Percentiles rank a stretch among this genome's conserved stretches.
These are phyloP conservation scores for Stropharia rugosoannulata DNA, from an alignment of 768 basidiomycete genomes.

Conservation along the genomic window DNA sequence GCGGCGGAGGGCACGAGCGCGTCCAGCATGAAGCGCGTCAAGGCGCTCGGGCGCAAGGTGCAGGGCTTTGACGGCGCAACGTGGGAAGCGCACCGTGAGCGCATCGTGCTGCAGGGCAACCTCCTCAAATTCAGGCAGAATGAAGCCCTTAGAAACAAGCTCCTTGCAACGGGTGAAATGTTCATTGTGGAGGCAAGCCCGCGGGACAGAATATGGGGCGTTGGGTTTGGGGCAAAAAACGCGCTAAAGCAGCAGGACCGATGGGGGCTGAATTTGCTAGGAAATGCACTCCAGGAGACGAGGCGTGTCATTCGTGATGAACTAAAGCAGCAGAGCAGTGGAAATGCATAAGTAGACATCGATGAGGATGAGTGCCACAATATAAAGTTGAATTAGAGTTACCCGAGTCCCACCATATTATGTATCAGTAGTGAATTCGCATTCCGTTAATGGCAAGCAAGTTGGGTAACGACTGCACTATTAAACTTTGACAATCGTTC, in stretches of 20 bases:
- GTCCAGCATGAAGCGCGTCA: conserved; percentile 41
- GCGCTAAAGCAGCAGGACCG: conserved; percentile 37
- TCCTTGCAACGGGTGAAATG: conserved; percentile 48
- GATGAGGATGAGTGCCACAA: too few species aligned
- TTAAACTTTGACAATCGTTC: not conserved
- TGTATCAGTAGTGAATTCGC: not conserved
- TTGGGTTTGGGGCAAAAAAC: conserved; percentile 51
- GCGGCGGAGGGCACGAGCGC: conserved; percentile 28
- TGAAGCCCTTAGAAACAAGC: conserved; percentile 32
- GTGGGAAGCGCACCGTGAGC: conserved; percentile 45
- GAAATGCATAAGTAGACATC: too few species aligned
- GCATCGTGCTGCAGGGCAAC: conserved; percentile 54
- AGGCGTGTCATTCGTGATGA: conserved; percentile 29
- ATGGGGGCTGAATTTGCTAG: conserved; percentile 62
- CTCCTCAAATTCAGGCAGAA: conserved; percentile 56
- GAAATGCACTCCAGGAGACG: conserved; percentile 43
- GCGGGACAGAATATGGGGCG: conserved; percentile 61
- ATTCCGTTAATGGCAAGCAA: not conserved
- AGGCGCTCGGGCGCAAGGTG: conserved; percentile 54
- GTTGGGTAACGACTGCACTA: conserved; percentile 13
- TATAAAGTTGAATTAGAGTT: not conserved
- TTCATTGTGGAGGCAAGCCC: conserved; percentile 59
- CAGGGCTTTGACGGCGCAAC: conserved; percentile 42
- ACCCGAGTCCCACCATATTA: not conserved
- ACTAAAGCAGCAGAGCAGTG: conserved; percentile 16